Evolutionary conservation across 2,329 filamentous ascomycete genomes (phyloP).

Genomic region (Colletotrichum simmondsii): DNA sequence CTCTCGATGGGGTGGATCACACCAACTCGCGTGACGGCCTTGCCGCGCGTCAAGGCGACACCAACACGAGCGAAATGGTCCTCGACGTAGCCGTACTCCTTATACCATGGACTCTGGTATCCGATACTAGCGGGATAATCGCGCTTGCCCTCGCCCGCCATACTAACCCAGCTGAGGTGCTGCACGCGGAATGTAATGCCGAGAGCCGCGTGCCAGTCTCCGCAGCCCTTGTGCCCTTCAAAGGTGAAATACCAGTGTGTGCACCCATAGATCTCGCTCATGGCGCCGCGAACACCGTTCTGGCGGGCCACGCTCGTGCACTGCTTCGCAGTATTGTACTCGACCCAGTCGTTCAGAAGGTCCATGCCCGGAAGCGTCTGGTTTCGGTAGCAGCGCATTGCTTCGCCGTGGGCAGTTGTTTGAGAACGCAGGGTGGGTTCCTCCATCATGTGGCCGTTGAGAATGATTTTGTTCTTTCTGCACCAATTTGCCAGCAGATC

Average conservation of each 20-base stretch:
- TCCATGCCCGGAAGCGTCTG: conserved; percentile 46
- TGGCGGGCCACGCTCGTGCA: conserved; percentile 43
- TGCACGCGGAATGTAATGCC: conserved; percentile 46
- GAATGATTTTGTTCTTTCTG: conserved; percentile 38
- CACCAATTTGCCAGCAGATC: conserved; percentile 44
- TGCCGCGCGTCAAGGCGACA: conserved; percentile 43
- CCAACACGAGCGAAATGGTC: conserved; percentile 45
- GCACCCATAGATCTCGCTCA: conserved; percentile 45
- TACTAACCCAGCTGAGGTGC: conserved; percentile 45
- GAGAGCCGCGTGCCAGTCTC: conserved; percentile 47
- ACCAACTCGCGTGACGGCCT: conserved; percentile 41
- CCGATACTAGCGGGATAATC: conserved; percentile 45
- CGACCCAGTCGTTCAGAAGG: conserved; percentile 42
- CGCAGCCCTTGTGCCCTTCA: conserved; percentile 45
- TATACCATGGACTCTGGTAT: conserved; percentile 47
- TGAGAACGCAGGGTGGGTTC: conserved; percentile 44
- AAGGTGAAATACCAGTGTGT: conserved; percentile 46
- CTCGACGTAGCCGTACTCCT: conserved; percentile 44
- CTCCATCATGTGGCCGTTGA: conserved; percentile 47
- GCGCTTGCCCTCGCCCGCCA: conserved; percentile 45
- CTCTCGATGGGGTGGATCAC: conserved; percentile 47
- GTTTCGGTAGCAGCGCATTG: conserved; percentile 45
- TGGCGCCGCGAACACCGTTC: conserved; percentile 40
- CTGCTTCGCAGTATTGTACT: conserved; percentile 47
- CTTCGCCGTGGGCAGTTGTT: conserved; percentile 44